phyloP scores from a whole-genome alignment of 2,329 filamentous ascomycete species.

The Periconia sp. region DNA sequence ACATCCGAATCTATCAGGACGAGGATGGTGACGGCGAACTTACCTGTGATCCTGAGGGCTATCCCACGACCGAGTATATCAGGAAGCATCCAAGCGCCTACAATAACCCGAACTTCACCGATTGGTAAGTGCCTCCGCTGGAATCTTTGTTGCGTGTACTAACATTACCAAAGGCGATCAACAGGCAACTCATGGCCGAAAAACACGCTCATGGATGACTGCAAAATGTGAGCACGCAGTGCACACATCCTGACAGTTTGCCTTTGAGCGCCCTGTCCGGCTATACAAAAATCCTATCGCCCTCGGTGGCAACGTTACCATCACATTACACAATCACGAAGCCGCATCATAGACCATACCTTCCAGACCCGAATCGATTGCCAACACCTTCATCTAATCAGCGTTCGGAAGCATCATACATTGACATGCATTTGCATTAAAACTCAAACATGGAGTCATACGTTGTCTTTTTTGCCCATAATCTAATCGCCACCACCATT shows the following conservation, averaged over 20 bases:
- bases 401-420: constrained; percentile 17
- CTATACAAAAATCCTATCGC: constrained; percentile 17
- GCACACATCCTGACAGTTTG: neutral
- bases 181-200: constrained; percentile 62
- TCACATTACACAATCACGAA: constrained; percentile 24
- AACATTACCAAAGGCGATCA: constrained; percentile 36
- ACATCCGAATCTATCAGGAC: constrained; percentile 71
- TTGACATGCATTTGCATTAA: constrained; percentile 25
- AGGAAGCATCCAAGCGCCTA: constrained; percentile 62
- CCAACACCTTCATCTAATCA: constrained; percentile 7
- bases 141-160: neutral
- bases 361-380: constrained; percentile 8
- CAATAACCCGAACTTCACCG: constrained; percentile 64
- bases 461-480: constrained; percentile 3
- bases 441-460: constrained; percentile 14
- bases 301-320: constrained; percentile 31
- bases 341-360: constrained; percentile 32
- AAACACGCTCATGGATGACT: constrained; percentile 63
- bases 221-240: constrained; percentile 29
- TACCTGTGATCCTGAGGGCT: constrained; percentile 69
- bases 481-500: constrained; percentile 1
- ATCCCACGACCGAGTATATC: constrained; percentile 69
- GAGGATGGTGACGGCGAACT: constrained; percentile 57
- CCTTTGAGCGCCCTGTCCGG: constrained; percentile 12
- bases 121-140: constrained; percentile 53